Conservation (phyloP, 768 basidiomycete species). For the Termitomyces sp. region DNA sequence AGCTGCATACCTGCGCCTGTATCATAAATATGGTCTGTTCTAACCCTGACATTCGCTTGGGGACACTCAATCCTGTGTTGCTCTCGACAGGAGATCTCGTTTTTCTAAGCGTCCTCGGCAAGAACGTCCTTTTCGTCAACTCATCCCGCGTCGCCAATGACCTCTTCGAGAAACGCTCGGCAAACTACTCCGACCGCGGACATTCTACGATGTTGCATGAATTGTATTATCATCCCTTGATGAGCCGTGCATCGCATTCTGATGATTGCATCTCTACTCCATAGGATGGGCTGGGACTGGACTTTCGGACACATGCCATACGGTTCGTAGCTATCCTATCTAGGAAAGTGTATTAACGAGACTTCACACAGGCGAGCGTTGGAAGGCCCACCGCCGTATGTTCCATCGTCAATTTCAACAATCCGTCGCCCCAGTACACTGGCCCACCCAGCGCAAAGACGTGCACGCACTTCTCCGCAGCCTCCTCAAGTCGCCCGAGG, state of each 20-base stretch:
- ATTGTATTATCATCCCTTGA: slow-evolving; percentile 25
- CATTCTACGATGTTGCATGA: slow-evolving; percentile 45
- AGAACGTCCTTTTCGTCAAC: slow-evolving; percentile 42
- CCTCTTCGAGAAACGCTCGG: slow-evolving; percentile 50
- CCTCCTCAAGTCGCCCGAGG: slow-evolving; percentile 35
- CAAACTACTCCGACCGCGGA: slow-evolving; percentile 51
- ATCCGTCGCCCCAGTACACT: slow-evolving; percentile 31
- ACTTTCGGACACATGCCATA: slow-evolving; percentile 54
- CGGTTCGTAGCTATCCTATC: slow-evolving; percentile 19
- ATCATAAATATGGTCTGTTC: slow-evolving; percentile 33
- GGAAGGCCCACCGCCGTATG: slow-evolving; percentile 47
- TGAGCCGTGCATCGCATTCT: neutral
- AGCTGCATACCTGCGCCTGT: slow-evolving; percentile 33
- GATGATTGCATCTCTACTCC: neutral
- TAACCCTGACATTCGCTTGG: neutral
- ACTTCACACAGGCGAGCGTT: slow-evolving; percentile 34
- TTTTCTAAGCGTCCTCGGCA: slow-evolving; percentile 45
- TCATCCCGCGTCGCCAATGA: slow-evolving; percentile 36
- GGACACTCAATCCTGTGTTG: neutral
- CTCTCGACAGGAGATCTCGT: slow-evolving; percentile 44
- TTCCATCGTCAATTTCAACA: slow-evolving; percentile 49
- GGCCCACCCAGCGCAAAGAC: slow-evolving; percentile 41
- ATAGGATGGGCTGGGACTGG: slow-evolving; percentile 39
- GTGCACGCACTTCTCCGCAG: slow-evolving; percentile 39
- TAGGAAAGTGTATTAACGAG: neutral